These are phyloP conservation scores for Polyporus tsugae DNA, from an alignment of 1,284 basidiomycete genomes.

Conservation along the genomic window DNA sequence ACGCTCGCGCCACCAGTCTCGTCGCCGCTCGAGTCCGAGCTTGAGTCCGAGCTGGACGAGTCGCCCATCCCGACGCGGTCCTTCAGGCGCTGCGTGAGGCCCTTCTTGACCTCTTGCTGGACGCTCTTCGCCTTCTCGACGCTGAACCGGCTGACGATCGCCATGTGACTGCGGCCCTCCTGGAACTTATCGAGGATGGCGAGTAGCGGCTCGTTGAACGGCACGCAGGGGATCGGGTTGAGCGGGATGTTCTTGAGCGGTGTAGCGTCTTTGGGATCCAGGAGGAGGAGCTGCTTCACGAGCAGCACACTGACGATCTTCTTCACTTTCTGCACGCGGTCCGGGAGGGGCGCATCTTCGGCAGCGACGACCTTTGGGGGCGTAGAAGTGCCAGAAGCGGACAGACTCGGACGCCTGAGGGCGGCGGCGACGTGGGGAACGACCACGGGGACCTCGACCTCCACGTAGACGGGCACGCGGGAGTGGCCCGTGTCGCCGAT, in stretches of 20 bases:
- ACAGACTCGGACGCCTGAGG: background rate
- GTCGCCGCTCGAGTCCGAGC: conserved; percentile 41
- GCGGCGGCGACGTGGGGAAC: conserved; percentile 8
- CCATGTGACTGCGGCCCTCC: conserved; percentile 93
- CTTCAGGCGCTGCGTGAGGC: conserved; percentile 71
- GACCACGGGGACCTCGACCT: conserved; percentile 62
- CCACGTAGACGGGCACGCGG: conserved; percentile 77
- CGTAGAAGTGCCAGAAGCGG: conserved; percentile 11
- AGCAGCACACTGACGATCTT: conserved; percentile 84
- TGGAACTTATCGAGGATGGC: conserved; percentile 91
- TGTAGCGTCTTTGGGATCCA: conserved; percentile 88
- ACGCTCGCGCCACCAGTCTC: conserved; percentile 40
- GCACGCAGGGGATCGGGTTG: conserved; percentile 85
- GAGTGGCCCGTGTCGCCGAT: conserved; percentile 85
- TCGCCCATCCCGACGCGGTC: conserved; percentile 74
- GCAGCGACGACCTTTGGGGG: background rate
- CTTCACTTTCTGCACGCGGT: conserved; percentile 58
- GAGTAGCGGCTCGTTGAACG: conserved; percentile 86
- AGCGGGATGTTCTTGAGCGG: conserved; percentile 79
- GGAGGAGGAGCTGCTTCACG: conserved; percentile 81
- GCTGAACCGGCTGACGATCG: conserved; percentile 76
- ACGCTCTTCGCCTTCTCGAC: conserved; percentile 65
- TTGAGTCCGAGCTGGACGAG: conserved; percentile 43
- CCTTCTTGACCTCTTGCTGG: conserved; percentile 72
- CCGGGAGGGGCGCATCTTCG: conserved; percentile 26